A percentile compares a stretch with the other conserved stretches of the same genome.
phyloP scores from a whole-genome alignment of 768 basidiomycete genomes.

The Amanita rimosa region DNA sequence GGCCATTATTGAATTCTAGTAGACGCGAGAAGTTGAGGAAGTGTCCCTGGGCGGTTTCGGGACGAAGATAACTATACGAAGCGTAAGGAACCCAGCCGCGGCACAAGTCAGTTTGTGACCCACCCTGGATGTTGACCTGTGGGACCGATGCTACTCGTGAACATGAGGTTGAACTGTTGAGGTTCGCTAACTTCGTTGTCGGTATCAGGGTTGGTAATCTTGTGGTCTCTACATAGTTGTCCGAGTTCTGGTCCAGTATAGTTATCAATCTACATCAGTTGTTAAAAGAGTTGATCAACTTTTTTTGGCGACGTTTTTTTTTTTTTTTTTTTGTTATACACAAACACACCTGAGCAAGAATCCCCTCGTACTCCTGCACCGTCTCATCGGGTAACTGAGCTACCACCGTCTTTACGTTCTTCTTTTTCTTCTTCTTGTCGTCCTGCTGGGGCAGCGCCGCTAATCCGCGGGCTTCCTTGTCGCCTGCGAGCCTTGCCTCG shows the following conservation, averaged over 20 bases:
- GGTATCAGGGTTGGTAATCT: constrained; percentile 84
- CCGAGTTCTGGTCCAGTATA: constrained; percentile 86
- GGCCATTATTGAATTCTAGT: constrained; percentile 96
- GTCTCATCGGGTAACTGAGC: constrained; percentile 65
- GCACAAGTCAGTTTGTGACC: constrained; percentile 12
- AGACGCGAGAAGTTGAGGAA: constrained; percentile 97
- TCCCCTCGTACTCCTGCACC: constrained; percentile 67
- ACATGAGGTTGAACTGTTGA: constrained; percentile 98
- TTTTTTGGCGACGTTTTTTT: no score
- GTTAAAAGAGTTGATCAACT: no score
- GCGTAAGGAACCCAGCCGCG: background rate
- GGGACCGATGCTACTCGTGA: constrained; percentile 92
- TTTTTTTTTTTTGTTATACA: background rate
- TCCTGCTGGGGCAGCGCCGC: constrained; percentile 30
- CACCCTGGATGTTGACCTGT: constrained; percentile 95
- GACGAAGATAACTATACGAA: constrained; percentile 76
- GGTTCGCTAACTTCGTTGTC: constrained; percentile 90
- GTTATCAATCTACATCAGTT: constrained; percentile 70
- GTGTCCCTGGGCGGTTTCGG: constrained; percentile 97
- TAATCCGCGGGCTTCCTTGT: constrained; percentile 78
- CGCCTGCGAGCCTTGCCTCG: constrained; percentile 80
- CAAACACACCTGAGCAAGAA: constrained; percentile 73
- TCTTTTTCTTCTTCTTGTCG: constrained; percentile 65
- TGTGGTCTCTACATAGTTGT: constrained; percentile 68
- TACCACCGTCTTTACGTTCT: constrained; percentile 52